Base-by-base conservation (phyloP, 805 yeast genomes). In the Cyberlindnera mrakii region DNA sequence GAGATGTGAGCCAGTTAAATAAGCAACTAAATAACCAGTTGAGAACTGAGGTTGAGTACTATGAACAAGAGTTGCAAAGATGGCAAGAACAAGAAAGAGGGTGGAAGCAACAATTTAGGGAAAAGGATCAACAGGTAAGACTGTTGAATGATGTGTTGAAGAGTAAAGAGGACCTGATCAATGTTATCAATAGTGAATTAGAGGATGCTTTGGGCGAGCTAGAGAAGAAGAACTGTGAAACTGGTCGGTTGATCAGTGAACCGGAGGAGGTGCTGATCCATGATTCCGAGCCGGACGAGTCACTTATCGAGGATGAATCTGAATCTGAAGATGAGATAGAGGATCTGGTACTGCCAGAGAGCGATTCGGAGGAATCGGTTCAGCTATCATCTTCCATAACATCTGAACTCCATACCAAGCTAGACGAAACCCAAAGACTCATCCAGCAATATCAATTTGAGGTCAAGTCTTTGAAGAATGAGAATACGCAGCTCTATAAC, bases 401-500 rank as follows among this genome's bases (percentile, higher is more conserved):
- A 6, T 11, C 30, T 6, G 51, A 45, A 17, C 35, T 44, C n/a
- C 30, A 36, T 16, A 31, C 40, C 33, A 43, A 49, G 15, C 31
- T 55, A 10, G 46, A 46, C 16, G 49, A 52, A 17, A 43, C 39
- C 17, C 47, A 50, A 3, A 44, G 15, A 13, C 13, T 16, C 2
- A 27, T 55, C 3, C 42, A 43, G 32, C 35, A 37, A 3, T 39
- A 44, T 8, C 35, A 39, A n/a, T 58, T 54, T 44, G 59, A 55
- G 35, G 38, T 54, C 15, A 44, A 32, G 7, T 44, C 60, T 1
- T 41, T 57, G 29, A 48, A 46, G 41, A 55, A 53, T 13, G 62
- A 58, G 32, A 55, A 53, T 30, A 30, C 23, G 1, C 61, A 58
- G 33, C 45, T 58, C 11, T 55, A 57, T 38, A 42, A 43, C 6